phyloP scores from a whole-genome alignment of 257 asterid species.

The Fraxinus excelsior region DNA sequence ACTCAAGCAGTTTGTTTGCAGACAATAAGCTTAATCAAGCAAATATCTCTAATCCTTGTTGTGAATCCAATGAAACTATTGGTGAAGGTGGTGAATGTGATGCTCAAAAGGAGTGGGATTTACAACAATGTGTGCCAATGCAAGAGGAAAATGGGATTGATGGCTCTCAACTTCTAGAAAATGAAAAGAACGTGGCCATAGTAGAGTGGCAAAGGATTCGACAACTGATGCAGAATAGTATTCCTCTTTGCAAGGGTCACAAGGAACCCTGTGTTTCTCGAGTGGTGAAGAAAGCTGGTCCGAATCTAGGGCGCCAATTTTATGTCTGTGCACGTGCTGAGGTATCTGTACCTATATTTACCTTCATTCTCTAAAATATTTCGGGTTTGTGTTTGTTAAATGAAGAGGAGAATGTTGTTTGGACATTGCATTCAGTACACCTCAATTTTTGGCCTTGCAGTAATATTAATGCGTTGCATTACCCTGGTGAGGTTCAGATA shows the following conservation, averaged over 20 bases:
- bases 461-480: constrained; percentile 5
- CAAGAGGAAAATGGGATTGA: constrained; percentile 33
- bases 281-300: constrained; percentile 88
- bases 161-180: constrained; percentile 41
- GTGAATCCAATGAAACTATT: constrained; percentile 32
- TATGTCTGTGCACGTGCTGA: constrained; percentile 94
- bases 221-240: constrained; percentile 81
- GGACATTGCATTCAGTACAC: not conserved
- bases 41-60: constrained; percentile 35
- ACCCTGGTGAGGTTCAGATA: not conserved
- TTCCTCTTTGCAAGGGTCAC: constrained; percentile 96
- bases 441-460: constrained; percentile 1
- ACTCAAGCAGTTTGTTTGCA: constrained; percentile 28
- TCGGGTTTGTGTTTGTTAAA: constrained; percentile 19
- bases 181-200: constrained; percentile 53
- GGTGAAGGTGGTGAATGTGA: constrained; percentile 34
- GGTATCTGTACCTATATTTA: constrained; percentile 46
- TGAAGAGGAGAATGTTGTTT: not conserved
- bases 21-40: constrained; percentile 42
- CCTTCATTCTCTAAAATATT: constrained; percentile 10
- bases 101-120: constrained; percentile 32
- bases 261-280: constrained; percentile 89
- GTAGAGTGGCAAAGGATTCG: constrained; percentile 97
- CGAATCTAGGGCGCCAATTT: constrained; percentile 79
- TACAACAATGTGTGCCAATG: constrained; percentile 29